Base-by-base conservation (phyloP, 23 red algal species). In the Cyanidiococcus yangmingshanensis region DNA sequence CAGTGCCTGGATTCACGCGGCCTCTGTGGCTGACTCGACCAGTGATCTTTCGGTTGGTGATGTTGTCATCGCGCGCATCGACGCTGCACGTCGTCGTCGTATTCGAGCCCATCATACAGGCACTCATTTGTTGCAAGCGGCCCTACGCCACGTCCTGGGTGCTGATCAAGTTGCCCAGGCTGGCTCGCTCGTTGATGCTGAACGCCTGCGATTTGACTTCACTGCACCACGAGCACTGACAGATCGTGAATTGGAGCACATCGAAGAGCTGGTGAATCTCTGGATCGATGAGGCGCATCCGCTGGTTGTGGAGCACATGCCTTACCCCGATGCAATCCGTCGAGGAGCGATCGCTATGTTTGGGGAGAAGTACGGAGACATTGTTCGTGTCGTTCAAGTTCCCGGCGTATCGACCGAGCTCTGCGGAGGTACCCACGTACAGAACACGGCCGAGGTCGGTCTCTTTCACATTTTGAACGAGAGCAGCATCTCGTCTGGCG, bases 391-490 rank as follows among this genome's bases (percentile, higher is more conserved):
- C 37, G 92, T 96, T 3, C 84, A 91, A 75, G 75, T 96, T 39
- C 88, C 88, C 2, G 87, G 82, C 1, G 92, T 90, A 12, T 90
- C 86, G 0, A 89, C 85, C 84, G 92, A 96, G 82, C 79, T 96
- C 1, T 96, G 92, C 51, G 92, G 92, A 68, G 92, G 92, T 27
- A 96, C 84, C 76, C 92, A 96, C 83, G 92, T 96, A 38, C 33
- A 29, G 21, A 90, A 96, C 76, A 96, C 87, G 15, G 87, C 81
- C 2, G 87, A 96, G 36, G 90, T 96, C 63, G 92, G 92, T 16
- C 80, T 87, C 18, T 96, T 96, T 59, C 90, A 96, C 67, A 88
- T 96, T 68, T 39, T 85, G 15, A 80, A 39, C 35, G 92, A 96
- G 75, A 74, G 79, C 18, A 87, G 92, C 34, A 89, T 89, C 1